phyloP scores from a whole-genome alignment of 257 asterid species.

The Agastache rugosa region DNA sequence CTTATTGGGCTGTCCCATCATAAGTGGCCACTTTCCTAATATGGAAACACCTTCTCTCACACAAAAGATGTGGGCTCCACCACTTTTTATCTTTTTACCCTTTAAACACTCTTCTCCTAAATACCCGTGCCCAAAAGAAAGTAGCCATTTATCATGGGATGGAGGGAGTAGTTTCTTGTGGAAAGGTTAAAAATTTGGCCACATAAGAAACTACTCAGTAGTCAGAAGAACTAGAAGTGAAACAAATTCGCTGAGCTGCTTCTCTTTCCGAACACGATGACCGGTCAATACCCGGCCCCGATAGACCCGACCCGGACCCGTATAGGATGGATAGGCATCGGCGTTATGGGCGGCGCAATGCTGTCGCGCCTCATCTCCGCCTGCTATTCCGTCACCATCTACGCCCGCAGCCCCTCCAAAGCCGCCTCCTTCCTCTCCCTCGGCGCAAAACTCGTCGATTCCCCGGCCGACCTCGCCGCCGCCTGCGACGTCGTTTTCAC shows the following conservation, averaged over 20 bases:
- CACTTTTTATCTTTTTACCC: too few species aligned
- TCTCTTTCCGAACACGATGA: constrained; percentile 29
- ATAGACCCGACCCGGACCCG: constrained; percentile 63
- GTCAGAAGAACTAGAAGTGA: too few species aligned
- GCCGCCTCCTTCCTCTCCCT: constrained; percentile 60
- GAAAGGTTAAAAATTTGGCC: too few species aligned
- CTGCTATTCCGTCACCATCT: constrained; percentile 73
- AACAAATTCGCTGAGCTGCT: not conserved
- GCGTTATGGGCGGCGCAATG: constrained; percentile 94
- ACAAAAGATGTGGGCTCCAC: too few species aligned
- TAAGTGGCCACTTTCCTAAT: too few species aligned
- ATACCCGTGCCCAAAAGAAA: too few species aligned
- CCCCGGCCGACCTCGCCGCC: constrained; percentile 59
- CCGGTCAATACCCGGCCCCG: constrained; percentile 50
- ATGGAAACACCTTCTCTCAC: too few species aligned
- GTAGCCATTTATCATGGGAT: too few species aligned
- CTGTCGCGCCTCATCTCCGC: constrained; percentile 81
- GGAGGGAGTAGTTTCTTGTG: too few species aligned
- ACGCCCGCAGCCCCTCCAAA: constrained; percentile 72
- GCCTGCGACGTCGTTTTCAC: constrained; percentile 68
- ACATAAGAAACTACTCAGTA: too few species aligned
- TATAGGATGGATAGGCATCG: constrained; percentile 89
- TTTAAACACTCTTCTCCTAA: too few species aligned
- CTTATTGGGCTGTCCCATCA: too few species aligned
- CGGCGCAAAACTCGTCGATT: constrained; percentile 67